phyloP scores from a whole-genome alignment of 495 filamentous ascomycete genomes.

The Cudoniella acicularis region DNA sequence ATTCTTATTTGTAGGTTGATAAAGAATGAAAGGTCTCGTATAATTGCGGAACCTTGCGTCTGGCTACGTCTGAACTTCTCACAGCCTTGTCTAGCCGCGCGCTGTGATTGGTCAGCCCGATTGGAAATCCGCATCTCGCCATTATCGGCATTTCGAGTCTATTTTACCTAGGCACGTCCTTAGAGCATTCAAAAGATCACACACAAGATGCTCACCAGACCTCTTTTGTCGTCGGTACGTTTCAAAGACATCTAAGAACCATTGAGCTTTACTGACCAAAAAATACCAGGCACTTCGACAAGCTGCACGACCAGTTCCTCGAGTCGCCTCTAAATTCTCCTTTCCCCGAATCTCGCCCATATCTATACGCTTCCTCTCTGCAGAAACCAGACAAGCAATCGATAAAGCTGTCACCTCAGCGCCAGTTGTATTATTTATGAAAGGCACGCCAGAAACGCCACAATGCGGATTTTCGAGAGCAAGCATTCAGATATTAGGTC shows the following conservation, averaged over 20 bases:
- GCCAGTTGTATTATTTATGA: slow-evolving; percentile 98
- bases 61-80: too few species aligned
- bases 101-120: slow-evolving; percentile 23
- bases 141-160: neutral
- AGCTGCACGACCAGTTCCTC: slow-evolving; percentile 33
- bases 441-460: slow-evolving; percentile 94
- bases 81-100: slow-evolving; percentile 10
- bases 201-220: slow-evolving; percentile 22
- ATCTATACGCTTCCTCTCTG: slow-evolving; percentile 52
- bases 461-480: slow-evolving; percentile 97
- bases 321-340: slow-evolving; percentile 22
- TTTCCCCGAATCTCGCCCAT: slow-evolving; percentile 16
- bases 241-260: too few species aligned
- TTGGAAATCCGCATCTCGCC: neutral
- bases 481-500: slow-evolving; percentile 86
- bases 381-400: slow-evolving; percentile 72
- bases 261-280: neutral
- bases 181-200: too few species aligned
- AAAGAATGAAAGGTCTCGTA: neutral
- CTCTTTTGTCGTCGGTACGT: slow-evolving; percentile 32
- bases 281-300: slow-evolving; percentile 31
- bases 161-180: too few species aligned
- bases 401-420: slow-evolving; percentile 80
- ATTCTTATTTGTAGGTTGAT: neutral
- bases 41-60: too few species aligned